Conservation (phyloP, 192 early-diverging fungal species). For the Chytriomyces sp. region DNA sequence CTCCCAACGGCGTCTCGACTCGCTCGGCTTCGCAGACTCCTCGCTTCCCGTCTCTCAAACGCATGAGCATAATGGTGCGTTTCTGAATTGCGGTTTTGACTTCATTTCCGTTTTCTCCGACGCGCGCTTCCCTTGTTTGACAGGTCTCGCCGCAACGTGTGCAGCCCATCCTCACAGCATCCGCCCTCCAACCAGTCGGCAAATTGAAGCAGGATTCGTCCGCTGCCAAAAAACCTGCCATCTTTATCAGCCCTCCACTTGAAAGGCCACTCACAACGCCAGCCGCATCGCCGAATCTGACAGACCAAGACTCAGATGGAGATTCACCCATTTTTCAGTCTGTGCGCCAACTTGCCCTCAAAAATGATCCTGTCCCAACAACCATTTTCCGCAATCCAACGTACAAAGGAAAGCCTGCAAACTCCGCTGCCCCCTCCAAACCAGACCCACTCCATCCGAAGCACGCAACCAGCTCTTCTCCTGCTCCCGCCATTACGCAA, state of each 20-base stretch:
- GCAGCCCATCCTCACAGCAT: too few relatives aligned
- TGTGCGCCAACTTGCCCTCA: too few relatives aligned
- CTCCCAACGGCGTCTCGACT: too few relatives aligned
- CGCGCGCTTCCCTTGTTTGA: too few relatives aligned
- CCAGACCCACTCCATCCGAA: background rate
- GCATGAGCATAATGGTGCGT: too few relatives aligned
- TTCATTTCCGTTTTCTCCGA: too few relatives aligned
- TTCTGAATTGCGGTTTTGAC: too few relatives aligned
- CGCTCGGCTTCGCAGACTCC: too few relatives aligned
- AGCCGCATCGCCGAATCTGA: background rate
- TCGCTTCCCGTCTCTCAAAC: too few relatives aligned
- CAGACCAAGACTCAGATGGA: background rate
- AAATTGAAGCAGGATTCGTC: background rate
- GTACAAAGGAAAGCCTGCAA: background rate
- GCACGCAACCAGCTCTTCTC: background rate
- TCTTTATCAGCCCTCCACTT: background rate
- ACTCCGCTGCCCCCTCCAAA: background rate
- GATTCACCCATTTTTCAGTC: background rate
- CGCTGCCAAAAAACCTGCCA: background rate
- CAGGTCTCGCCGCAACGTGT: too few relatives aligned
- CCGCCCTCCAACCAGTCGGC: background rate
- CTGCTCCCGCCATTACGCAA: background rate
- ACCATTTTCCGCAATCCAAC: too few relatives aligned
- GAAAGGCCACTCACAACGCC: background rate
- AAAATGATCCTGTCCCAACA: too few relatives aligned